Evolutionary conservation across 208 protist species (phyloP).

Genomic region (Tritrichomonas musculus): DNA sequence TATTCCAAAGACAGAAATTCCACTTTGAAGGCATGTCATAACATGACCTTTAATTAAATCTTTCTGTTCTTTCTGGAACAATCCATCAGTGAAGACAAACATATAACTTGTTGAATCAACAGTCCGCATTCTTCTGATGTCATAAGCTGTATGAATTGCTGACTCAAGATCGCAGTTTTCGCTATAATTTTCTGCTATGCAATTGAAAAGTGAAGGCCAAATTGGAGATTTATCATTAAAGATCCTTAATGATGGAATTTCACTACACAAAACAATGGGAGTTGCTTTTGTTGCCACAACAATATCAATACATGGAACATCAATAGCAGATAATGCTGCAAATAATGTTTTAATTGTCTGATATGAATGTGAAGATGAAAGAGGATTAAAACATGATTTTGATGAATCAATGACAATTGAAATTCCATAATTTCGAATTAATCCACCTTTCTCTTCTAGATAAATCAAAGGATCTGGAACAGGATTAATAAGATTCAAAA

Average conservation of each 20-base stretch:
- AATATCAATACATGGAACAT: neutral
- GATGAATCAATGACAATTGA: neutral
- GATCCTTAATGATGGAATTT: neutral
- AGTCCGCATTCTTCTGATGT: neutral
- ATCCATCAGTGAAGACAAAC: neutral
- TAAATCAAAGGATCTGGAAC: conserved; percentile 1
- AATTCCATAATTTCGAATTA: neutral
- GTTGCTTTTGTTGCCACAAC: neutral
- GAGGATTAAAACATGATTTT: neutral
- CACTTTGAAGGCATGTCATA: neutral
- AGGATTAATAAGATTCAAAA: neutral
- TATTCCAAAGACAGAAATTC: neutral
- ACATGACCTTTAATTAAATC: neutral
- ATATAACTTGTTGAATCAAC: neutral
- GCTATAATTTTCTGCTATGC: neutral
- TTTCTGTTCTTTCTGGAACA: neutral
- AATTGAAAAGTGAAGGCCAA: neutral
- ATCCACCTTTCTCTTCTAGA: neutral
- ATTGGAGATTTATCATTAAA: neutral
- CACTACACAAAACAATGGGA: neutral
- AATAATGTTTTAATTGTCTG: neutral
- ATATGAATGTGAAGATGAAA: neutral
- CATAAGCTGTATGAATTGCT: neutral
- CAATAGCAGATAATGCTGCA: neutral
- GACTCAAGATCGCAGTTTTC: neutral